These are phyloP conservation scores for Penicillium sp. DNA, from an alignment of 2,329 filamentous ascomycete genomes.

Conservation along the genomic window DNA sequence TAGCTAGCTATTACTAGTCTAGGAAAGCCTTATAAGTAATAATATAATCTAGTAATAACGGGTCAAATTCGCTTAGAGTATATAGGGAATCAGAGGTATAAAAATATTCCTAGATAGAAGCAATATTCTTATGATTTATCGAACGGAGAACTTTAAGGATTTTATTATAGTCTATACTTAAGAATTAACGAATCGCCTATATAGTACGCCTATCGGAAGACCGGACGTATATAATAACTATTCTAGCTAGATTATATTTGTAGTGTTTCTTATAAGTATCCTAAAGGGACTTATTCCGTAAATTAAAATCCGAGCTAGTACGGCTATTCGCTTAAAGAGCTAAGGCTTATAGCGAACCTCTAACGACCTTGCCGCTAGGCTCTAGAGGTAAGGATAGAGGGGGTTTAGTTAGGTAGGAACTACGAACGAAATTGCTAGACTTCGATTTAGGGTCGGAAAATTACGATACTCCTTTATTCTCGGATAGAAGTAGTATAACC, in stretches of 20 bases:
- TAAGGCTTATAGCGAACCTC: too few relatives aligned
- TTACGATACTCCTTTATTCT: too few relatives aligned
- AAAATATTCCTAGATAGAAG: conserved; percentile 9
- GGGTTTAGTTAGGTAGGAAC: too few relatives aligned
- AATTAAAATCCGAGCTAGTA: too few relatives aligned
- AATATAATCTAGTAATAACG: conserved; percentile 19
- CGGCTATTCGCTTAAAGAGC: too few relatives aligned
- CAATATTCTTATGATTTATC: conserved; percentile 15
- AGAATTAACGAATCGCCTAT: background rate
- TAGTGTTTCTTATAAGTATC: conserved; percentile 25
- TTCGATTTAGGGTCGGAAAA: too few relatives aligned
- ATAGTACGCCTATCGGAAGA: conserved; percentile 2
- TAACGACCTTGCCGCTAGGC: too few relatives aligned
- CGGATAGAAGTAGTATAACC: too few relatives aligned
- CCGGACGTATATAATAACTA: conserved; percentile 14
- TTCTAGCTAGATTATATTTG: conserved; percentile 21
- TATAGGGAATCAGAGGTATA: conserved; percentile 8
- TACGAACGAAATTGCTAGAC: too few relatives aligned
- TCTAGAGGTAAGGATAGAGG: too few relatives aligned
- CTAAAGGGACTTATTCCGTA: background rate
- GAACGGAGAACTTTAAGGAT: conserved; percentile 7
- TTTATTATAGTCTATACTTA: conserved; percentile 3
- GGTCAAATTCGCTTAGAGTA: conserved; percentile 14
- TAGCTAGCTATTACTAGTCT: conserved; percentile 19
- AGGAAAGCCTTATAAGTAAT: conserved; percentile 18